These are phyloP conservation scores for Blakeslea trispora DNA, from an alignment of 371 early-diverging fungal genomes.

Conservation along the genomic window DNA sequence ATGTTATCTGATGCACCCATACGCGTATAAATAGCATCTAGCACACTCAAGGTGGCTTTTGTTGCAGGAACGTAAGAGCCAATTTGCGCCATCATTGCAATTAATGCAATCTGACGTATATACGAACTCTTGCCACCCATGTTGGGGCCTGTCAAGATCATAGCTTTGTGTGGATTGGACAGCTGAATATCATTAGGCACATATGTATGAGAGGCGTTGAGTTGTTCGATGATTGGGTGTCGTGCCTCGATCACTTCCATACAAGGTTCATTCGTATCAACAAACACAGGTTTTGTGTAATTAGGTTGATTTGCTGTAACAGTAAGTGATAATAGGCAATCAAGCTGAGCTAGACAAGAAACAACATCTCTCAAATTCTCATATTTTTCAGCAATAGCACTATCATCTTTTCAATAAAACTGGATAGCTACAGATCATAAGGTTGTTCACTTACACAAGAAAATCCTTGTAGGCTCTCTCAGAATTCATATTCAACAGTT, in stretches of 20 bases:
- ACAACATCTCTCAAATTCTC: slow-evolving; percentile 66
- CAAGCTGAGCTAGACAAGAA: slow-evolving; percentile 64
- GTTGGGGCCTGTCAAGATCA: slow-evolving; percentile 82
- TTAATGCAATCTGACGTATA: slow-evolving; percentile 75
- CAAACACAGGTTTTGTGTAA: slow-evolving; percentile 72
- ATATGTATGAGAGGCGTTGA: slow-evolving; percentile 36
- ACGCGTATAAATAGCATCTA: slow-evolving; percentile 73
- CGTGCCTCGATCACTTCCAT: slow-evolving; percentile 57
- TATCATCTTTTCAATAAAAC: slow-evolving; percentile 1
- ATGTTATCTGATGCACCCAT: slow-evolving; percentile 75
- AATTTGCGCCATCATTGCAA: slow-evolving; percentile 83
- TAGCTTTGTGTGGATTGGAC: slow-evolving; percentile 36
- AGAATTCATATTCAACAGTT: slow-evolving; percentile 49
- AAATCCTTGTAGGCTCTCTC: slow-evolving; percentile 64
- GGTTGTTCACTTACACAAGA: slow-evolving; percentile 25
- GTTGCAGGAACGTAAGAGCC: slow-evolving; percentile 76
- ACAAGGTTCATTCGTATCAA: slow-evolving; percentile 27
- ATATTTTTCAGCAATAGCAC: slow-evolving; percentile 64
- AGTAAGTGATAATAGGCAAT: slow-evolving; percentile 78
- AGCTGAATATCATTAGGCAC: slow-evolving; percentile 74
- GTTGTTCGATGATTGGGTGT: slow-evolving; percentile 64
- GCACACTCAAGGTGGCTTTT: slow-evolving; percentile 54
- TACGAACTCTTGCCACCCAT: slow-evolving; percentile 89
- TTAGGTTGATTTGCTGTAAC: slow-evolving; percentile 62
- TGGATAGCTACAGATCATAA: neutral